These are phyloP conservation scores for Anethum foeniculum DNA, from an alignment of 140 eudicot genomes.

Conservation along the genomic window DNA sequence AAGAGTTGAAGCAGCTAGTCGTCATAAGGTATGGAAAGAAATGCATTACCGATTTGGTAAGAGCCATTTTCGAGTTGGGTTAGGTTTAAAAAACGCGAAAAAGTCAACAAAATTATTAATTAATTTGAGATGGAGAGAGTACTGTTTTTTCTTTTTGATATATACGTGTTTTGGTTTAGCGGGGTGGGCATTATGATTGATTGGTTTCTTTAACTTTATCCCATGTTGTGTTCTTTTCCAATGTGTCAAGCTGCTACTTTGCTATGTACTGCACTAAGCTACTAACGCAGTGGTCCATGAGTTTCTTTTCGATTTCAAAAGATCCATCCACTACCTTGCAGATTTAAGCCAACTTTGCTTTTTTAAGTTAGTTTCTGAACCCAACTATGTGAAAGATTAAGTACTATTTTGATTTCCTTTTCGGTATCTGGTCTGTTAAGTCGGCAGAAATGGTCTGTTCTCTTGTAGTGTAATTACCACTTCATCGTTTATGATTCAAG, in stretches of 20 bases:
- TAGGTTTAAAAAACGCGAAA: no score
- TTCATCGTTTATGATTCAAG: background rate
- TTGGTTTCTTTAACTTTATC: background rate
- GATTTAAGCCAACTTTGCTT: conserved; percentile 2
- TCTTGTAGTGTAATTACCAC: background rate
- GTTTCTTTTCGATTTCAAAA: background rate
- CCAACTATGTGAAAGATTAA: background rate
- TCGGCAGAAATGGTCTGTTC: no score
- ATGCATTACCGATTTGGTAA: background rate
- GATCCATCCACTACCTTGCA: conserved; percentile 6
- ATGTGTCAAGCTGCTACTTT: background rate
- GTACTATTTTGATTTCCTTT: background rate
- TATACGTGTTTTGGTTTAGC: background rate
- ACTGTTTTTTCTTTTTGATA: no score
- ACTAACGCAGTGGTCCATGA: background rate
- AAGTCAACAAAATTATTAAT: no score
- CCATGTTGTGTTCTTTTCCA: conserved; percentile 5
- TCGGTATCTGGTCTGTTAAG: background rate
- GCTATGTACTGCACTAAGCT: background rate
- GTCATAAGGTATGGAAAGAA: background rate
- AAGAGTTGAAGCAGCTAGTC: no score
- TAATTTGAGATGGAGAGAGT: no score
- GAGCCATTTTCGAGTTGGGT: background rate
- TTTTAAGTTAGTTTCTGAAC: background rate
- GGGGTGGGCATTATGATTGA: background rate